These are phyloP conservation scores for Larix sibirica DNA, from an alignment of 83 land plant genomes.

Conservation along the genomic window DNA sequence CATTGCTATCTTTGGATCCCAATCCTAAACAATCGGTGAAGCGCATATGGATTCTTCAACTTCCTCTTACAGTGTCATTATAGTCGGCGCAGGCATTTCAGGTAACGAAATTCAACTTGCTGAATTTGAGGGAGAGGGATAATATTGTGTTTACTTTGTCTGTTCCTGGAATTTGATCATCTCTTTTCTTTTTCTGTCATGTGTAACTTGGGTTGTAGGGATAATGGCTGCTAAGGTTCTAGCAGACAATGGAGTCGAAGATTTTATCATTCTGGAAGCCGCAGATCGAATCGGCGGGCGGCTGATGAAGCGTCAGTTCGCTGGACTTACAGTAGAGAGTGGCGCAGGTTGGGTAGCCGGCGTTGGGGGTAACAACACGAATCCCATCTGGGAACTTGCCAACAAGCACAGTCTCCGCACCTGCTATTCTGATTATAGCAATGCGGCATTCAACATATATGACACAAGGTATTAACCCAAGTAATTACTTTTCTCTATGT, in stretches of 20 bases:
- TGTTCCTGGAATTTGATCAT: background rate
- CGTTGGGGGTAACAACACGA: background rate
- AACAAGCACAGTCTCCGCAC: background rate
- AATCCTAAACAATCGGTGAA: too few species aligned
- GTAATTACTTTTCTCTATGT: too few species aligned
- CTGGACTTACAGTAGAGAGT: constrained; percentile 55
- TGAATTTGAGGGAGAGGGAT: background rate
- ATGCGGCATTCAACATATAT: constrained; percentile 3
- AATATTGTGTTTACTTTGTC: background rate
- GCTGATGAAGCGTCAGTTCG: constrained; percentile 45
- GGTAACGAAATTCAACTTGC: background rate
- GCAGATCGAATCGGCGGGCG: constrained; percentile 71
- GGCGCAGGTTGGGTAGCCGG: constrained; percentile 45
- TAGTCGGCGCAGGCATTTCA: constrained; percentile 3
- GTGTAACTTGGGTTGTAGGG: constrained; percentile 24
- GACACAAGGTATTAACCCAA: background rate
- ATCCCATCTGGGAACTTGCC: constrained; percentile 13
- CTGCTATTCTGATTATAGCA: background rate
- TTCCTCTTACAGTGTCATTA: background rate
- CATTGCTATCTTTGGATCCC: too few species aligned
- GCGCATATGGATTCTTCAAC: too few species aligned
- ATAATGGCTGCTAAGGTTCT: constrained; percentile 69
- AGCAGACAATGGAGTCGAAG: constrained; percentile 63
- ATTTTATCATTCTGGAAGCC: constrained; percentile 76
- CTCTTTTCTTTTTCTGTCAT: background rate